Percentiles rank a stretch among this genome's conserved stretches.
phyloP scores from a whole-genome alignment of 192 early-diverging fungal genomes.

The Coemansia sp. region DNA sequence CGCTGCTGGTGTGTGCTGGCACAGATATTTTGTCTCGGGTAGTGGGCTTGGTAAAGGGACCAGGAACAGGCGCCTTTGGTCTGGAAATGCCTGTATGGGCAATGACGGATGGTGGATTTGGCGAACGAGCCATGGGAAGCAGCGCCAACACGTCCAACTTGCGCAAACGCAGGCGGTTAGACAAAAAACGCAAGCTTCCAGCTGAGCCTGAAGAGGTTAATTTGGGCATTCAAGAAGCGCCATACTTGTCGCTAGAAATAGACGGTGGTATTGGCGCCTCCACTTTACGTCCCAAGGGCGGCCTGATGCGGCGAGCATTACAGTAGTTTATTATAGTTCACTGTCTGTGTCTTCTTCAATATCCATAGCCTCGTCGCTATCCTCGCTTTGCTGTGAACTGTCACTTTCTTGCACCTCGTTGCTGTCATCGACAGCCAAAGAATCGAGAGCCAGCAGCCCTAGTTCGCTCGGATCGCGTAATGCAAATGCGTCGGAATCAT shows the following conservation, averaged over 20 bases:
- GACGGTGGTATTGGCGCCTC: constrained; percentile 47
- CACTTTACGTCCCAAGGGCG: constrained; percentile 19
- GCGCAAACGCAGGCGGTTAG: constrained; percentile 6
- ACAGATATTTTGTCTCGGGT: constrained; percentile 18
- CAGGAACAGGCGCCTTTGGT: constrained; percentile 27
- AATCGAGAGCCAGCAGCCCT: constrained; percentile 5
- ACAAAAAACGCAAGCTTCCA: not conserved
- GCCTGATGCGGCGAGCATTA: constrained; percentile 26
- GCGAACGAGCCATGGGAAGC: constrained; percentile 40
- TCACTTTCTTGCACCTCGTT: constrained; percentile 1
- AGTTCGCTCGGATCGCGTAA: constrained; percentile 11
- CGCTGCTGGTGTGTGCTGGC: constrained; percentile 2
- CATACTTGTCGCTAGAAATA: constrained; percentile 40
- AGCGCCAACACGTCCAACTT: not conserved
- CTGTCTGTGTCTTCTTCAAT: constrained; percentile 41
- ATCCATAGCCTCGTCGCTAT: constrained; percentile 53
- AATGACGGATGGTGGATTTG: constrained; percentile 42
- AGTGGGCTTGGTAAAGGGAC: constrained; percentile 40
- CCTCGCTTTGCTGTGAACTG: constrained; percentile 14
- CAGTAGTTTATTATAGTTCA: constrained; percentile 11
- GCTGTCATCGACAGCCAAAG: not conserved
- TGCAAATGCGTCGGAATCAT: constrained; percentile 4
- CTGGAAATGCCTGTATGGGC: constrained; percentile 38
- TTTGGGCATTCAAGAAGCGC: constrained; percentile 44
- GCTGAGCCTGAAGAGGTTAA: not conserved